Conservation (phyloP, 768 basidiomycete species). For the Lentinula sp. region DNA sequence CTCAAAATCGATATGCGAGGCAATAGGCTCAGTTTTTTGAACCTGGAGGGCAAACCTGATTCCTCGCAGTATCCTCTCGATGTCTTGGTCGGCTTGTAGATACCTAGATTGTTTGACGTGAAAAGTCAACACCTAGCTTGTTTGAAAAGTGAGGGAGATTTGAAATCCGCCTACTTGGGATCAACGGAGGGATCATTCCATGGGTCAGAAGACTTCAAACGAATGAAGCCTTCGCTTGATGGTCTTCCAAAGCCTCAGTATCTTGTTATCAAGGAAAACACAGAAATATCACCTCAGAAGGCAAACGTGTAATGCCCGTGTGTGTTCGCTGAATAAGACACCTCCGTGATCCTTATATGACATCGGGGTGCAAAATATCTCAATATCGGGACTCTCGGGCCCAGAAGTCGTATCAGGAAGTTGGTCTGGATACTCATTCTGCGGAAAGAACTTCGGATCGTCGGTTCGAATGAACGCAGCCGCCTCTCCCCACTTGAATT, state of each 20-base stretch:
- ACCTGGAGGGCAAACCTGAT: slow-evolving; percentile 28
- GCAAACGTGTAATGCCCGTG: slow-evolving; percentile 30
- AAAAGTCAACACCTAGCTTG: neutral
- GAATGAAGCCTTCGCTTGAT: slow-evolving; percentile 29
- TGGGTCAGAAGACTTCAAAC: slow-evolving; percentile 29
- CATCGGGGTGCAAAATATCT: slow-evolving; percentile 32
- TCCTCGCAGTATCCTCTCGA: slow-evolving; percentile 31
- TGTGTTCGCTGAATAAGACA: slow-evolving; percentile 30
- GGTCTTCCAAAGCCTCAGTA: slow-evolving; percentile 20
- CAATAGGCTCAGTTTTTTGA: slow-evolving; percentile 28
- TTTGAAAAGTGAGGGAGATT: neutral
- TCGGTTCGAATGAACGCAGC: slow-evolving; percentile 49
- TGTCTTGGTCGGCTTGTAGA: slow-evolving; percentile 29
- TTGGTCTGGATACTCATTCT: slow-evolving; percentile 17
- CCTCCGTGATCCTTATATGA: slow-evolving; percentile 35
- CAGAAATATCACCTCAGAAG: slow-evolving; percentile 24
- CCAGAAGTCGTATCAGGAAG: slow-evolving; percentile 31
- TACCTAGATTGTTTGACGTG: slow-evolving; percentile 21
- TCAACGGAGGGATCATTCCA: slow-evolving; percentile 31
- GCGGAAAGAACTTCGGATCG: slow-evolving; percentile 40
- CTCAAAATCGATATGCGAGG: slow-evolving; percentile 23
- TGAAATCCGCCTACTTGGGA: slow-evolving; percentile 29
- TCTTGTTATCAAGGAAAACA: neutral
- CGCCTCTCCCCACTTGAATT: slow-evolving; percentile 34
- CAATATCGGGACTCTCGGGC: slow-evolving; percentile 34